Evolutionary conservation across 2,329 filamentous ascomycete genomes (phyloP).

Genomic region (Ustulina deusta): DNA sequence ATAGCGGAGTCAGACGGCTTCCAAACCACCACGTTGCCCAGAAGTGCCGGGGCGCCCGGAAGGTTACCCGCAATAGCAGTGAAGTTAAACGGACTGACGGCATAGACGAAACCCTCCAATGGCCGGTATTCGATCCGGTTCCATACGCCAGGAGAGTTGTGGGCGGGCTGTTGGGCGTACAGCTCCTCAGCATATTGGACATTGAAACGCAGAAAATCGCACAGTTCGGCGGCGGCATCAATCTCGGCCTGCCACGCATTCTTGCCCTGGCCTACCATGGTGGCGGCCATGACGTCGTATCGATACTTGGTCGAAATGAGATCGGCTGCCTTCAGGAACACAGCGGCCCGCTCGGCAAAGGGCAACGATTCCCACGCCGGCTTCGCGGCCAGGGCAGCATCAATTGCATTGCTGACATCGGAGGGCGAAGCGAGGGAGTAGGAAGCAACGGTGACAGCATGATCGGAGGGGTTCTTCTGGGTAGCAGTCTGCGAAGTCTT

Average conservation of each 20-base stretch:
- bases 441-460: slow-evolving; percentile 79
- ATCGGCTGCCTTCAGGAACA: slow-evolving; percentile 97
- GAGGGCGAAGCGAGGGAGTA: slow-evolving; percentile 84
- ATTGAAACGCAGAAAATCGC: slow-evolving; percentile 94
- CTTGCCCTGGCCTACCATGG: slow-evolving; percentile 97
- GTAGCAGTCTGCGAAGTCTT: slow-evolving; percentile 73
- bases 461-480: slow-evolving; percentile 86
- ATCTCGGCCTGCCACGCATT: slow-evolving; percentile 99
- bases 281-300: slow-evolving; percentile 95
- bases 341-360: slow-evolving; percentile 88
- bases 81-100: slow-evolving; percentile 96
- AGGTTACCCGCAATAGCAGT: slow-evolving; percentile 94
- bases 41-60: slow-evolving; percentile 81
- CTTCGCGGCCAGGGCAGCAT: slow-evolving; percentile 87
- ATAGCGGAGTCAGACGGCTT: slow-evolving; percentile 94
- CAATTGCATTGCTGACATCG: slow-evolving; percentile 84
- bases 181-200: slow-evolving; percentile 94
- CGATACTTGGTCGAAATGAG: slow-evolving; percentile 92
- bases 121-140: slow-evolving; percentile 91
- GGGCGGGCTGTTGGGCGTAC: slow-evolving; percentile 86
- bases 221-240: slow-evolving; percentile 90
- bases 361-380: slow-evolving; percentile 86
- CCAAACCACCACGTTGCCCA: slow-evolving; percentile 97
- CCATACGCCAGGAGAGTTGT: slow-evolving; percentile 88
- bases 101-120: slow-evolving; percentile 95